A percentile compares a stretch with the other conserved stretches of the same genome.
Conservation (phyloP, 2,329 filamentous ascomycete species). For the Colletotrichum lupini region DNA sequence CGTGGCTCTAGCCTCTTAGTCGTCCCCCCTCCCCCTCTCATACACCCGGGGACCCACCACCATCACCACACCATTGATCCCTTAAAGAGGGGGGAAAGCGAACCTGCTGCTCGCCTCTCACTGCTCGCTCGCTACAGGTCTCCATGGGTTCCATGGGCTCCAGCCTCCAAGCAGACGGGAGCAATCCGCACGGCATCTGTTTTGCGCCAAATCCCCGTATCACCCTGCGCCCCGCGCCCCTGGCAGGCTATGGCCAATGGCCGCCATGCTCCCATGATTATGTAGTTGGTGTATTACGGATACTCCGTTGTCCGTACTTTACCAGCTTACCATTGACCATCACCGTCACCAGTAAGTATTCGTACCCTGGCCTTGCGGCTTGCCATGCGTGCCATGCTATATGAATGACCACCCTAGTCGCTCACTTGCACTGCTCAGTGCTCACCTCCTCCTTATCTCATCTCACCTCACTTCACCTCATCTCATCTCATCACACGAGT, state of each 20-base stretch:
- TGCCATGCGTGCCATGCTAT: neutral
- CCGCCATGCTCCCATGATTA: neutral
- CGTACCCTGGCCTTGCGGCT: neutral
- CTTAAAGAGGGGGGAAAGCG: neutral
- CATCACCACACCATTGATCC: neutral
- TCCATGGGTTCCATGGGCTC: neutral
- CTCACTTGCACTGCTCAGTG: neutral
- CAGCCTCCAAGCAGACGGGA: neutral
- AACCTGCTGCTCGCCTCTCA: conserved; percentile 1
- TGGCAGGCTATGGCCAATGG: neutral
- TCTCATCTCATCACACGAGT: neutral
- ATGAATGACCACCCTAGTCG: conserved; percentile 4
- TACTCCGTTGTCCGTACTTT: too few relatives aligned
- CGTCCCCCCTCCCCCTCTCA: neutral
- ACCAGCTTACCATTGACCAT: too few relatives aligned
- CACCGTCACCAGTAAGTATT: too few relatives aligned
- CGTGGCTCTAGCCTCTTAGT: neutral
- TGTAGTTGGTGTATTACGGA: too few relatives aligned
- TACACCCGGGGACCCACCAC: neutral
- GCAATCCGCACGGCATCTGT: neutral
- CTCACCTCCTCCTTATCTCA: neutral
- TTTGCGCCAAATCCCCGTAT: neutral
- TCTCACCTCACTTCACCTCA: neutral
- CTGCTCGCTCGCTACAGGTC: neutral
- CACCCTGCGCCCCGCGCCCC: neutral